phyloP scores from a whole-genome alignment of 2,329 filamentous ascomycete genomes.

The Aspergillus luchuensis region DNA sequence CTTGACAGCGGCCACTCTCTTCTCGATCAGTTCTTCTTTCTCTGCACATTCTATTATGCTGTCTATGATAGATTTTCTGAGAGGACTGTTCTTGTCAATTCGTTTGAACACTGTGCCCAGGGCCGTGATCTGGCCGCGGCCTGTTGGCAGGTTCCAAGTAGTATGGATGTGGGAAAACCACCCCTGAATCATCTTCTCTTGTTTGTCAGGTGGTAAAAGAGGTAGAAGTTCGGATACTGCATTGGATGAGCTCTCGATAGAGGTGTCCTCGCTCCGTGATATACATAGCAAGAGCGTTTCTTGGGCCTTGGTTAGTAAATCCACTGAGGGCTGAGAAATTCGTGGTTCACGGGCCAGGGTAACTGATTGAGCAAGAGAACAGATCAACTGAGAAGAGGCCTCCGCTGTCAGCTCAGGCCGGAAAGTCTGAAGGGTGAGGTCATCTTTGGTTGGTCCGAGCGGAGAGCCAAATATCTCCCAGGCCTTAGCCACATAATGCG shows the following conservation, averaged over 20 bases:
- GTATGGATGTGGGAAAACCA: conserved; percentile 45
- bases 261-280: conserved; percentile 42
- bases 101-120: conserved; percentile 44
- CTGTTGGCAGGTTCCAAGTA: conserved; percentile 41
- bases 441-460: conserved; percentile 38
- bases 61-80: conserved; percentile 34
- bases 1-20: conserved; percentile 44
- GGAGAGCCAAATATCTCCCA: conserved; percentile 44
- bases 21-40: conserved; percentile 44
- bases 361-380: conserved; percentile 38
- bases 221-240: conserved; percentile 45
- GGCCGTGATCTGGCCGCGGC: conserved; percentile 47
- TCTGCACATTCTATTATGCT: conserved; percentile 38
- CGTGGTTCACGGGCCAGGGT: conserved; percentile 12
- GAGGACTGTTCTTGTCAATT: conserved; percentile 26
- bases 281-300: conserved; percentile 44
- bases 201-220: conserved; percentile 35
- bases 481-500: conserved; percentile 30
- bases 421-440: conserved; percentile 41
- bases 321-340: conserved; percentile 21
- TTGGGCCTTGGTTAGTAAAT: conserved; percentile 32
- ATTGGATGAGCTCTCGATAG: conserved; percentile 44
- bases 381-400: conserved; percentile 42
- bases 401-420: conserved; percentile 48
- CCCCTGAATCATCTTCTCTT: conserved; percentile 37